Evolutionary conservation across 345 rosid genomes (phyloP).

Genomic region (Citrus inodora): DNA sequence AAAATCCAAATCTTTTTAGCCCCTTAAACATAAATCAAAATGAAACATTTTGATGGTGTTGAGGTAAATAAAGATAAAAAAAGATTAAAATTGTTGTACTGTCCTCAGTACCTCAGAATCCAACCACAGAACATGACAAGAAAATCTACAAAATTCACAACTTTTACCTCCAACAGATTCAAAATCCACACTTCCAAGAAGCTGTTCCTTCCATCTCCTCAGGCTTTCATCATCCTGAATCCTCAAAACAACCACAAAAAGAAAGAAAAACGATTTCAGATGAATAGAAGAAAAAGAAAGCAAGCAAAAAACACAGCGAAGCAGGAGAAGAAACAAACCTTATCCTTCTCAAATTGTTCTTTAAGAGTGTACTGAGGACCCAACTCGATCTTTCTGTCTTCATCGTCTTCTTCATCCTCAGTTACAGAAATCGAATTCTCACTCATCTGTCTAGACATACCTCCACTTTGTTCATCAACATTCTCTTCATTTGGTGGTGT

Average conservation of each 20-base stretch:
- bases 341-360: slow-evolving; percentile 68
- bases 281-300: background rate
- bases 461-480: slow-evolving; percentile 20
- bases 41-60: background rate
- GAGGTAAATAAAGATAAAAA: background rate
- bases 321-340: slow-evolving; percentile 30
- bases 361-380: slow-evolving; percentile 67
- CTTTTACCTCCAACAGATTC: slow-evolving; percentile 55
- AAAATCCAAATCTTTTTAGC: background rate
- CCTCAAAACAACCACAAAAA: slow-evolving; percentile 12
- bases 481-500: slow-evolving; percentile 21
- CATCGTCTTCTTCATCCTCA: slow-evolving; percentile 53
- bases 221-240: slow-evolving; percentile 74
- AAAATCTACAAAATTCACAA: background rate
- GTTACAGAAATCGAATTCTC: slow-evolving; percentile 40
- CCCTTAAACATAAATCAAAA: background rate
- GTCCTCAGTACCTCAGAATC: background rate
- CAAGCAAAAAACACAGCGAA: background rate
- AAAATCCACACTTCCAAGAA: slow-evolving; percentile 61
- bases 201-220: slow-evolving; percentile 82
- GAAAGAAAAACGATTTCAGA: background rate
- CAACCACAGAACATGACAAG: background rate
- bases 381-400: slow-evolving; percentile 45
- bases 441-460: slow-evolving; percentile 29
- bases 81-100: background rate